A percentile compares a stretch with the other conserved stretches of the same genome.
Conservation (phyloP, 129 eudicot species). For the Glebionis coronaria region DNA sequence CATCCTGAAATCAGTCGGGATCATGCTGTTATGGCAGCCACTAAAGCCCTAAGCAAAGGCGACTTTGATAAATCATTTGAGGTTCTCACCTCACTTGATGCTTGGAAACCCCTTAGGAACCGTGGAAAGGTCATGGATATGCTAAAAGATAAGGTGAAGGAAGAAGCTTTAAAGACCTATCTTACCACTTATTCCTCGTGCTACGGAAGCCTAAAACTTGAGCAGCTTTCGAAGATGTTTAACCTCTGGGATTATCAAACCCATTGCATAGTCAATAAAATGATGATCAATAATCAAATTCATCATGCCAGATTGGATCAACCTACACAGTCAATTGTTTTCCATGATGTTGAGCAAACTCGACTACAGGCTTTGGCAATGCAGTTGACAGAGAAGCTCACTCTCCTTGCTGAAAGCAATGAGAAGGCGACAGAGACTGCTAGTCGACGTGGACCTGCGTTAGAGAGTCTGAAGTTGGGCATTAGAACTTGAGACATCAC, state of each 20-base stretch:
- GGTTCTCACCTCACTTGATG: conserved; percentile 65
- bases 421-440: conserved; percentile 49
- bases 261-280: conserved; percentile 61
- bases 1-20: conserved; percentile 27
- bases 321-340: conserved; percentile 59
- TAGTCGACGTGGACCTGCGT: no score
- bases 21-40: conserved; percentile 47
- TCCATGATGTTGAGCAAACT: conserved; percentile 65
- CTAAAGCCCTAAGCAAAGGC: conserved; percentile 45
- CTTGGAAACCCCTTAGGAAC: conserved; percentile 60
- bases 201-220: conserved; percentile 52
- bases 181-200: conserved; percentile 55
- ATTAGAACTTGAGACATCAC: no score
- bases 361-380: conserved; percentile 71
- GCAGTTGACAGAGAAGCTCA: conserved; percentile 61
- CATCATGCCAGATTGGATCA: conserved; percentile 78
- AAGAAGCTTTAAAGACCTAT: conserved; percentile 67
- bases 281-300: conserved; percentile 70
- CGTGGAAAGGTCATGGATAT: conserved; percentile 56
- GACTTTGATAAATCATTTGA: conserved; percentile 64
- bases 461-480: no score
- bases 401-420: conserved; percentile 59
- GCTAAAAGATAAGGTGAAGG: conserved; percentile 39
- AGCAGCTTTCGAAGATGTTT: conserved; percentile 70
- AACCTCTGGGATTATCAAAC: conserved; percentile 60